Evolutionary conservation across 2,329 filamentous ascomycete genomes (phyloP), one percentile per base, ranked within the genome.

Genomic region (Corynespora cassiicola): DNA sequence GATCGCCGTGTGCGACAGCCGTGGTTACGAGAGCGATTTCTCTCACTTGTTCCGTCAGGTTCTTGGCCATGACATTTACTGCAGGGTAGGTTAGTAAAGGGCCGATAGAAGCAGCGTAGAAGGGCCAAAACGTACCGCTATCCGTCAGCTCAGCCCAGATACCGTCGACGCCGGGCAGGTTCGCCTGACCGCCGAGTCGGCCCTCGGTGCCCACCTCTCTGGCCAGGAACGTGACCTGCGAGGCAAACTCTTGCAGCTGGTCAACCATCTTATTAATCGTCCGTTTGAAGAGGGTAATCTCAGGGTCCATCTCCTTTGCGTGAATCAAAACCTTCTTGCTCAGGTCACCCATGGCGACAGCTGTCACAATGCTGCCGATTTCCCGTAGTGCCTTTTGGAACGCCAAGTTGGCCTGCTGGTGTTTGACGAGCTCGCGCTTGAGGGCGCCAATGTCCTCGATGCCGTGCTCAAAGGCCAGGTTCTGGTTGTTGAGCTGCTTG

Each of bases 231-330:
- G 92, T 96, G 61, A 97, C 92, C 74, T 97, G 91, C 69, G 89
- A 95, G 51, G 92, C 92, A 70, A 97, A 97, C 44, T 95, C 88
- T 66, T 96, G 91, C 43, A 97, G 79, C 70, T 96, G 92, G 65
- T 97, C 92, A 83, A 97, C 95, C 92, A 97, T 97, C 54, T 88
- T 95, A 69, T 97, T 97, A 75, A 97, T 97, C 47, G 92, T 96
- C 59, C 90, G 86, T 74, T 97, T 97, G 77, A 97, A 97, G 7
- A 90, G 91, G 18, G 90, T 94, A 62, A 97, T 97, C 77, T 97
- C 92, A 18, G 91, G 90, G 77, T 97, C 92, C 86, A 96, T 94
- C 74, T 97, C 92, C 53, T 95, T 86, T 4, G 88, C 88, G 66
- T 96, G 94, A 68, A 97, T 95, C 61, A 92, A 84, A 49, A 96